Conservation (phyloP, 202 grass and related monocot genomes). For the Carex arenaria region DNA sequence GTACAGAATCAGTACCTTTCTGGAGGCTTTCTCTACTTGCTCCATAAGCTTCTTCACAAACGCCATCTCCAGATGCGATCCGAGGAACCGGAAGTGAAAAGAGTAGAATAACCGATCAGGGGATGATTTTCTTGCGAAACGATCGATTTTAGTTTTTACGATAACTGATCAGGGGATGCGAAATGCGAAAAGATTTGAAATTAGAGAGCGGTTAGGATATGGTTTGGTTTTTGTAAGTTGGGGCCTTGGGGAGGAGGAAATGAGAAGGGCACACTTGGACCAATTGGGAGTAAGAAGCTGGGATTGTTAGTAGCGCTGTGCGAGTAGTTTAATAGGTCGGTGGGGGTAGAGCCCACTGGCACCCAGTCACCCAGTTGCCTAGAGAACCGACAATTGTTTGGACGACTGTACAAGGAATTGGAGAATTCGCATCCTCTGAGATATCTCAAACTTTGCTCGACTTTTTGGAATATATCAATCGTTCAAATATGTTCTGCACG, state of each 20-base stretch:
- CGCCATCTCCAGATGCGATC: slow-evolving; percentile 12
- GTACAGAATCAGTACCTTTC: slow-evolving; percentile 13
- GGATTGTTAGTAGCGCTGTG: no score
- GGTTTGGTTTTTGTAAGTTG: slow-evolving; percentile 16
- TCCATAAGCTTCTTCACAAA: slow-evolving; percentile 25
- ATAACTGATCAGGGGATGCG: slow-evolving; percentile 1
- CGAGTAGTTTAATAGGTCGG: background rate
- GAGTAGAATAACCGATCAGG: background rate
- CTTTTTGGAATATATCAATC: no score
- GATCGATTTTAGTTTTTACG: background rate
- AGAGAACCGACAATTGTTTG: background rate
- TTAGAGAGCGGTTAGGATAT: background rate
- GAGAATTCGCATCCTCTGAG: no score
- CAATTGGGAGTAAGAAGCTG: slow-evolving; percentile 7
- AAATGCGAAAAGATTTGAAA: slow-evolving; percentile 2
- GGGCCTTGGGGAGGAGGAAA: background rate
- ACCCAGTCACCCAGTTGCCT: background rate
- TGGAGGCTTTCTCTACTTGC: slow-evolving; percentile 21
- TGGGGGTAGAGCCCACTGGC: background rate
- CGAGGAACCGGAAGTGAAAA: background rate
- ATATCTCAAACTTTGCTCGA: no score
- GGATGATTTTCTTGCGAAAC: background rate
- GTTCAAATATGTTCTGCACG: no score
- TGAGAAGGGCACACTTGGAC: slow-evolving; percentile 11
- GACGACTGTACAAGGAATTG: background rate